Evolutionary conservation across 495 filamentous ascomycete genomes (phyloP).

Genomic region (Mycothermus thermophilus): DNA sequence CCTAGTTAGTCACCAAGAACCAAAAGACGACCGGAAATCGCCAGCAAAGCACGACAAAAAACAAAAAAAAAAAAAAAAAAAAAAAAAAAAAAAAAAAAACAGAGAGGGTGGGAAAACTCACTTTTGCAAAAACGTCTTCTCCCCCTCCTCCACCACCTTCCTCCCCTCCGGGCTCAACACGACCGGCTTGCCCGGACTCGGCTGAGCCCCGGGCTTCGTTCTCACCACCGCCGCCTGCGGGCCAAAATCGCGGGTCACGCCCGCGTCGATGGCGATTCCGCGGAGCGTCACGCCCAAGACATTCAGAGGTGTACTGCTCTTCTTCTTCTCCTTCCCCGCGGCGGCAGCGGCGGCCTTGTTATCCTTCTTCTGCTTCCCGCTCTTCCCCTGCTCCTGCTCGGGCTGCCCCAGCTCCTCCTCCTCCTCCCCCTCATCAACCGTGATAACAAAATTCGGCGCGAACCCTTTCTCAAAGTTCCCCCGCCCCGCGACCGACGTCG

Average conservation of each 20-base stretch:
- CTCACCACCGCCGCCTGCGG: slow-evolving; percentile 38
- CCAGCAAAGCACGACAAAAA: no score
- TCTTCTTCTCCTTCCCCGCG: not conserved
- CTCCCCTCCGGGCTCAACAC: slow-evolving; percentile 49
- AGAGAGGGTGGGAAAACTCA: slow-evolving; percentile 23
- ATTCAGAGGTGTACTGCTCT: no score
- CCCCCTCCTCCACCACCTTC: slow-evolving; percentile 36
- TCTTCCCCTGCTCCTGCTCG: no score
- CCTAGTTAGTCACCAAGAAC: slow-evolving; percentile 9
- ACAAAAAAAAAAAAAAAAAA: no score
- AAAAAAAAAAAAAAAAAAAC: no score
- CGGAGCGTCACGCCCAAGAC: slow-evolving; percentile 25
- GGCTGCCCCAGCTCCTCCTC: slow-evolving; percentile 17
- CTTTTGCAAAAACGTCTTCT: slow-evolving; percentile 64
- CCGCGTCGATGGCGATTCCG: slow-evolving; percentile 39
- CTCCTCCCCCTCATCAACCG: slow-evolving; percentile 25
- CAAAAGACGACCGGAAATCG: no score
- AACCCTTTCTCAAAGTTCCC: slow-evolving; percentile 42
- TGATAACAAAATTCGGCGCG: slow-evolving; percentile 33
- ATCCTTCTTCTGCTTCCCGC: no score
- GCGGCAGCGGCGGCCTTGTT: no score
- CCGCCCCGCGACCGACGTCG: slow-evolving; percentile 31
- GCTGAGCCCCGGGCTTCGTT: slow-evolving; percentile 36
- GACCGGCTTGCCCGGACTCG: slow-evolving; percentile 50
- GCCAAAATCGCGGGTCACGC: slow-evolving; percentile 41